A percentile compares a stretch with the other conserved stretches of the same genome.
phyloP scores from a whole-genome alignment of 2,329 filamentous ascomycete species.

The Aspergillus tubingensis region DNA sequence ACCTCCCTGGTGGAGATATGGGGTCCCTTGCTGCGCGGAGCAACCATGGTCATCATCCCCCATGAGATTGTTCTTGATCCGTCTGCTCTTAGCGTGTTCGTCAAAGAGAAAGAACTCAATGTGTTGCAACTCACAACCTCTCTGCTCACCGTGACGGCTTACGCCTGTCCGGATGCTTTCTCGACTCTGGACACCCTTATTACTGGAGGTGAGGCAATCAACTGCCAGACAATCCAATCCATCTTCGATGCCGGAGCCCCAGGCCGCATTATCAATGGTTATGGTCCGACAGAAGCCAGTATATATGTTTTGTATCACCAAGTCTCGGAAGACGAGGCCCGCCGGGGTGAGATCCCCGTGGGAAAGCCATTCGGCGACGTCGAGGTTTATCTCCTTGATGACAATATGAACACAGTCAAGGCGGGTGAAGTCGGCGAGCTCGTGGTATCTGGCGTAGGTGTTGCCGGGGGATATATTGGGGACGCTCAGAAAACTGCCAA shows the following conservation, averaged over 20 bases:
- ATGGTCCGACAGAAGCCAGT: conserved; percentile 16
- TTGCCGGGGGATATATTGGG: conserved; percentile 72
- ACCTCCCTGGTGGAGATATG: conserved; percentile 13
- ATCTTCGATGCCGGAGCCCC: conserved; percentile 13
- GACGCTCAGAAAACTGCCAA: conserved; percentile 59
- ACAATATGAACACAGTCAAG: conserved; percentile 6
- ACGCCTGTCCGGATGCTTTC: conserved; percentile 8
- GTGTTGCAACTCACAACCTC: conserved; percentile 13
- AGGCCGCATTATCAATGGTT: conserved; percentile 8
- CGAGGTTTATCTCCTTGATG: conserved; percentile 16
- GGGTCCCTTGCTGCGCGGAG: conserved; percentile 10
- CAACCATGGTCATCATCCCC: conserved; percentile 12
- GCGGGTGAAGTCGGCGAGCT: conserved; percentile 25
- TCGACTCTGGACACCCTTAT: conserved; percentile 8
- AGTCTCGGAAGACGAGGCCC: conserved; percentile 19
- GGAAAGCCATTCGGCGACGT: conserved; percentile 21
- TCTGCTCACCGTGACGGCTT: conserved; percentile 7
- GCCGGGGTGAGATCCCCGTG: conserved; percentile 43
- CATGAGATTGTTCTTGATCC: conserved; percentile 9
- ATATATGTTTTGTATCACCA: conserved; percentile 11
- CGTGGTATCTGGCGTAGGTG: conserved; percentile 50
- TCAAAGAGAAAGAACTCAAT: conserved; percentile 3
- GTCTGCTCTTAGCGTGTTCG: not conserved
- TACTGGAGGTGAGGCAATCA: conserved; percentile 17
- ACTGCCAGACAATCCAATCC: conserved; percentile 3